phyloP scores from a whole-genome alignment of 306 rosid genomes.

The Coriaria nepalensis region DNA sequence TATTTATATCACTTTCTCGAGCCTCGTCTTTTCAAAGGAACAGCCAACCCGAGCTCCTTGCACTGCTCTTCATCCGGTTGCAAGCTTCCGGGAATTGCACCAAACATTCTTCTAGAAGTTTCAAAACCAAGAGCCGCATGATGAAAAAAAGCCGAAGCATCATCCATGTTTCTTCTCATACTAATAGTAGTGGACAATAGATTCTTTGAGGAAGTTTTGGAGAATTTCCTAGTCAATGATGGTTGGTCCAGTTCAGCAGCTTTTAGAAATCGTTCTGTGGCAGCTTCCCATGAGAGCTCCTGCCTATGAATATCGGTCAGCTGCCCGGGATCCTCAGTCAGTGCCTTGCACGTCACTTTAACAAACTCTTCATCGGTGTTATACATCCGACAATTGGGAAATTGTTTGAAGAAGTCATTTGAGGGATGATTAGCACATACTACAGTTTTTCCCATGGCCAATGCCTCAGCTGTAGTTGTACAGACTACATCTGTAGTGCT shows the following conservation, averaged over 20 bases:
- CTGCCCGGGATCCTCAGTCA: constrained; percentile 49
- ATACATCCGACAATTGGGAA: constrained; percentile 66
- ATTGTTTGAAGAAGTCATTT: constrained; percentile 92
- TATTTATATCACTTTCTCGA: constrained; percentile 14
- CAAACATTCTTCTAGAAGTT: constrained; percentile 55
- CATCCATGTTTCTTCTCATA: constrained; percentile 31
- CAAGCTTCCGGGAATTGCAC: constrained; percentile 78
- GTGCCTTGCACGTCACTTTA: constrained; percentile 39
- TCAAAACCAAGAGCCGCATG: constrained; percentile 62
- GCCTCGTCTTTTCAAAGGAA: constrained; percentile 20
- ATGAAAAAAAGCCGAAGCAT: constrained; percentile 64
- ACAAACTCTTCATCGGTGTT: constrained; percentile 41
- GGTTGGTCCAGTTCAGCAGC: constrained; percentile 37
- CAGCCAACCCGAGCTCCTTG: constrained; percentile 57
- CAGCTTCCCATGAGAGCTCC: constrained; percentile 81
- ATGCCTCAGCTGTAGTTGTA: constrained; percentile 96
- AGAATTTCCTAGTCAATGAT: constrained; percentile 12
- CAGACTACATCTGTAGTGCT: constrained; percentile 96
- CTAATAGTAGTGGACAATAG: constrained; percentile 40
- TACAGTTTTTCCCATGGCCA: constrained; percentile 88
- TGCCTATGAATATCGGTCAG: constrained; percentile 49
- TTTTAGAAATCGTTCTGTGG: constrained; percentile 66
- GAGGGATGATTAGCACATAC: constrained; percentile 82
- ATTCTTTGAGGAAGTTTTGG: constrained; percentile 23
- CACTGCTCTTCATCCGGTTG: constrained; percentile 66